Percentiles rank a stretch among this genome's conserved stretches.
Conservation (phyloP, 1,284 basidiomycete species). For the Heterobasidion occidentale region DNA sequence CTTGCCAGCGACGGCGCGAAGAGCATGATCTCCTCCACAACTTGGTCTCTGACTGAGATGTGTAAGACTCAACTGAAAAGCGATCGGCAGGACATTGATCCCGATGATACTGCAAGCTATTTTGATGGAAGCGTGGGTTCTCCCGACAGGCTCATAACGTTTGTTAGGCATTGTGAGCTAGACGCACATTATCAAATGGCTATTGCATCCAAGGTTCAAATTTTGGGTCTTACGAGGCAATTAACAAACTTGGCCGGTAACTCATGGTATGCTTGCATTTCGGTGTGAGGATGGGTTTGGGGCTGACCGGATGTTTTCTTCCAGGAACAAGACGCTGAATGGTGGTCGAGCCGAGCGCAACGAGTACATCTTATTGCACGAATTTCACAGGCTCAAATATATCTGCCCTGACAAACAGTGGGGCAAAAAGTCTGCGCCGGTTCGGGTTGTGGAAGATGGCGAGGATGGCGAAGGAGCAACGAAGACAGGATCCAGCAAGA, state of each 20-base stretch:
- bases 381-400: conserved; percentile 95
- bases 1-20: conserved; percentile 92
- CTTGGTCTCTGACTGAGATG: conserved; percentile 98
- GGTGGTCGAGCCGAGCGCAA: conserved; percentile 97
- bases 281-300: background rate
- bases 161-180: conserved; percentile 88
- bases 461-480: conserved; percentile 47
- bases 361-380: conserved; percentile 97
- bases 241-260: conserved; percentile 98
- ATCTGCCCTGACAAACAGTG: conserved; percentile 93
- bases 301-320: conserved; percentile 1
- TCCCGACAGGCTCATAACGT: conserved; percentile 78
- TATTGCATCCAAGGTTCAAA: conserved; percentile 85
- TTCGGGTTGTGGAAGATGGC: conserved; percentile 55
- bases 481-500: conserved; percentile 59
- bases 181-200: conserved; percentile 98
- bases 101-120: conserved; percentile 89
- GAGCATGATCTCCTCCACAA: conserved; percentile 91
- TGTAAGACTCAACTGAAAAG: conserved; percentile 84
- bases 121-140: conserved; percentile 80
- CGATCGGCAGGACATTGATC: conserved; percentile 88
- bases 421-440: conserved; percentile 61
- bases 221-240: conserved; percentile 85
- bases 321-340: conserved; percentile 90
- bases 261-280: conserved; percentile 62